Base-by-base conservation (phyloP, 2,329 filamentous ascomycete genomes). In the Dactylonectria macrodidyma region DNA sequence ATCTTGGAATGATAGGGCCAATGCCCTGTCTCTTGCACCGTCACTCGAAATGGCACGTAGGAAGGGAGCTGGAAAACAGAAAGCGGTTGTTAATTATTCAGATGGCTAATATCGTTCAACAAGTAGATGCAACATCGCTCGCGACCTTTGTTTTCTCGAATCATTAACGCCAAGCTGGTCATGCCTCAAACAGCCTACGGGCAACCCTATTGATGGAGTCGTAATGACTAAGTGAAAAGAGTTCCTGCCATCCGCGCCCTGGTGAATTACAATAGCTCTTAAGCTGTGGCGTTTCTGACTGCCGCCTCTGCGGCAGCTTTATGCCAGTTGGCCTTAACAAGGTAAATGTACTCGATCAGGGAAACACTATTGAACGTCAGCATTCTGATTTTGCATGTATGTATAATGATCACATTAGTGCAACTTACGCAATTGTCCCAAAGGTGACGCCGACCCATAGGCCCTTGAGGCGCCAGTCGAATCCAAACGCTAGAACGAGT, bases 371-470 rank as follows among this genome's bases (percentile, higher is more conserved):
- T n/a, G 22, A 11, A 19, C 4, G 46, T 77, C 41, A 77, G 69
- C 47, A 10, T 19, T 2, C 16, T 12, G 3, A 19, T 47, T 16
- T 16, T n/a, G 56, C 26, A 58, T 24, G 9, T 57, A 1, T 2
- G 24, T 57, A 1, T 2, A 24, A 6, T 6, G 16, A 7, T 24
- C 7, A 3, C 2, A 6, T 1, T 5, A 26, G 33, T 8, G 56
- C 8, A 10, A 84, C 86, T 83, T 79, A 88, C 86, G 92, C 80
- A 5, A 85, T 81, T 14, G 97, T 83, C 1, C 93, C 95, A 70
- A 97, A 80, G 0, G 91, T 92, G 7, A 95, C 89, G 22, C 94
- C 93, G 12, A 86, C 84, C 95, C 95, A 98, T 19, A 98, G 84
- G 0, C 95, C 95, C 63, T 89, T 86, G 44, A 98, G 83, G 54